phyloP scores from a whole-genome alignment of 805 yeast species.

The Candida argentea region DNA sequence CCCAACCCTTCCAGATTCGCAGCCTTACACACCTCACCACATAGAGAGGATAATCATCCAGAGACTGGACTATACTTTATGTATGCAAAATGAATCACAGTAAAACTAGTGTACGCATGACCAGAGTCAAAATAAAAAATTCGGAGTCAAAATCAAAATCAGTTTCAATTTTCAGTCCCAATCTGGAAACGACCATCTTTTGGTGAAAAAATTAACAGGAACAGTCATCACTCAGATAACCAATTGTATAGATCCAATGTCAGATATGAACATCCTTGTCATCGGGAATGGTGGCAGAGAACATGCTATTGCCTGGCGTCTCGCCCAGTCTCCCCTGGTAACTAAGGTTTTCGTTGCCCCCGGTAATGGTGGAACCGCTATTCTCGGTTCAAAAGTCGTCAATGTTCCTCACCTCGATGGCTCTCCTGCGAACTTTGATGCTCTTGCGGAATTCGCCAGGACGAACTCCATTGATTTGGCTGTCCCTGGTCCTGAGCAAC shows the following conservation, averaged over 20 bases:
- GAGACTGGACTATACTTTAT: no score
- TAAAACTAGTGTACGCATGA: no score
- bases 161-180: no score
- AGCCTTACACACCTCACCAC: no score
- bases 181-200: no score
- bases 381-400: conserved; percentile 34
- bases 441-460: conserved; percentile 64
- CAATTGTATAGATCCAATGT: no score
- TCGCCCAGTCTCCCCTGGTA: conserved; percentile 69
- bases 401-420: conserved; percentile 61
- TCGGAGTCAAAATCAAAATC: no score
- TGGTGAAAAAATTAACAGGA: no score
- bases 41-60: no score
- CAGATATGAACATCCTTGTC: conserved; percentile 64
- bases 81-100: no score
- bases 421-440: conserved; percentile 54
- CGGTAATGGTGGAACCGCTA: conserved; percentile 91
- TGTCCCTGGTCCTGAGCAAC: conserved; percentile 99
- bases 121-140: no score
- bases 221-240: conserved; percentile 1
- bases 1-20: no score
- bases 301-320: conserved; percentile 91
- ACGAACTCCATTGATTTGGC: conserved; percentile 61
- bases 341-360: conserved; percentile 81
- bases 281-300: conserved; percentile 99